phyloP scores from a whole-genome alignment of 768 basidiomycete species.

The Leucosporidium creatinivorum region DNA sequence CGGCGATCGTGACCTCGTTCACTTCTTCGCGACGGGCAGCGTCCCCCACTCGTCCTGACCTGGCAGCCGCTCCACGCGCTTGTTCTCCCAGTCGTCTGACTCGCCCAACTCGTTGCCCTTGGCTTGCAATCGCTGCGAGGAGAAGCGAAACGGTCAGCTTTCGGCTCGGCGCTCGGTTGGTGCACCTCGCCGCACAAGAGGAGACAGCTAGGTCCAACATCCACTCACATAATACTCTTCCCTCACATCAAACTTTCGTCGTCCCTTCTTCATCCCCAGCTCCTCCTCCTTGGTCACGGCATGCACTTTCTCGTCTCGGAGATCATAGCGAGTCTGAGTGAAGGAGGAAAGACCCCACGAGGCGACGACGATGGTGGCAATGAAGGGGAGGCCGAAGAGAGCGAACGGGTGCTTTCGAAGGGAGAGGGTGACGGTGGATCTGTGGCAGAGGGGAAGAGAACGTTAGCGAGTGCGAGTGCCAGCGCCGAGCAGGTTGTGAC shows the following conservation, averaged over 20 bases:
- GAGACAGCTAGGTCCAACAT: too few species aligned
- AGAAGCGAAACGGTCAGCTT: too few species aligned
- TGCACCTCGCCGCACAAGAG: too few species aligned
- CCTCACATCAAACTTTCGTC: slow-evolving; percentile 80
- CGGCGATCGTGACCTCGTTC: too few species aligned
- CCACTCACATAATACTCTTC: slow-evolving; percentile 90
- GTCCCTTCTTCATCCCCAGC: slow-evolving; percentile 58
- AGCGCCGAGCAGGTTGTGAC: too few species aligned
- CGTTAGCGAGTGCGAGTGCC: too few species aligned
- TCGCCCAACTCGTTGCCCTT: slow-evolving; percentile 49
- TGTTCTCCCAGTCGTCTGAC: slow-evolving; percentile 68
- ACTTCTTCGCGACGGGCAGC: slow-evolving; percentile 48
- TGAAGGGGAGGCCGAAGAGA: slow-evolving; percentile 78
- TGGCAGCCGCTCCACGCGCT: slow-evolving; percentile 70
- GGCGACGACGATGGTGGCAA: slow-evolving; percentile 73
- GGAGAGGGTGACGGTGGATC: not conserved
- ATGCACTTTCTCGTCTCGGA: slow-evolving; percentile 70
- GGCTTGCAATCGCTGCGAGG: slow-evolving; percentile 57
- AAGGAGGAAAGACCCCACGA: slow-evolving; percentile 64
- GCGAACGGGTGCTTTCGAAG: slow-evolving; percentile 29
- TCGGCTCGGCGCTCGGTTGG: too few species aligned
- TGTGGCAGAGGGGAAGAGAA: not conserved
- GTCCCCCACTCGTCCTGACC: slow-evolving; percentile 94
- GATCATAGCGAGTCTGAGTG: slow-evolving; percentile 84
- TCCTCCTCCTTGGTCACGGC: slow-evolving; percentile 74